These are phyloP conservation scores for Alternaria rosae DNA, from an alignment of 2,329 filamentous ascomycete genomes.

Conservation along the genomic window DNA sequence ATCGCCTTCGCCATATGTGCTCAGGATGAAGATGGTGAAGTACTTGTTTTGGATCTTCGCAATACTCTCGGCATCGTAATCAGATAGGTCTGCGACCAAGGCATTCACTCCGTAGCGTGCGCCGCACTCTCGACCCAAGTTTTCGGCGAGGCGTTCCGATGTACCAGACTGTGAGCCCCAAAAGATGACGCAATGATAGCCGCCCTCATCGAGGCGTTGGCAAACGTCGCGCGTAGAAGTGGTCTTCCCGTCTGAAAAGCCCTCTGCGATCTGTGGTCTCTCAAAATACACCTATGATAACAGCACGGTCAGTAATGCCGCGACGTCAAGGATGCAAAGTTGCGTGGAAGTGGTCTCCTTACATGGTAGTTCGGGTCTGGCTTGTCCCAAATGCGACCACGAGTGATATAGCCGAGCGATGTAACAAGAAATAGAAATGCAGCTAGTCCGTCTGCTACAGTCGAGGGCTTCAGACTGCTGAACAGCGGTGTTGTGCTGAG, in stretches of 20 bases:
- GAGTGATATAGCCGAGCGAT: conserved; percentile 52
- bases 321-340: neutral
- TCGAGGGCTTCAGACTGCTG: conserved; percentile 38
- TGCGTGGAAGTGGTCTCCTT: neutral
- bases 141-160: conserved; percentile 54
- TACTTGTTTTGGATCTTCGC: conserved; percentile 33
- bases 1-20: conserved; percentile 52
- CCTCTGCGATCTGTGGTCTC: conserved; percentile 55
- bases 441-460: conserved; percentile 49
- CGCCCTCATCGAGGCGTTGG: conserved; percentile 51
- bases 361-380: conserved; percentile 58
- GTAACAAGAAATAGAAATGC: conserved; percentile 48
- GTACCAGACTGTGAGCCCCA: conserved; percentile 61
- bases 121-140: conserved; percentile 51
- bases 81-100: conserved; percentile 56
- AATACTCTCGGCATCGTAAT: conserved; percentile 56
- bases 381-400: conserved; percentile 56
- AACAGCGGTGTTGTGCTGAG: conserved; percentile 18
- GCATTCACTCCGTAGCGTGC: conserved; percentile 52
- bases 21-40: conserved; percentile 47
- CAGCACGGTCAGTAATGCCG: neutral
- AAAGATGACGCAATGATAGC: conserved; percentile 51
- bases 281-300: conserved; percentile 53
- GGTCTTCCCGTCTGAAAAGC: conserved; percentile 24
- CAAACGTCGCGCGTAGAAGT: conserved; percentile 56